Conservation (phyloP, 192 early-diverging fungal genomes). For the Gamsiella multidivaricata region DNA sequence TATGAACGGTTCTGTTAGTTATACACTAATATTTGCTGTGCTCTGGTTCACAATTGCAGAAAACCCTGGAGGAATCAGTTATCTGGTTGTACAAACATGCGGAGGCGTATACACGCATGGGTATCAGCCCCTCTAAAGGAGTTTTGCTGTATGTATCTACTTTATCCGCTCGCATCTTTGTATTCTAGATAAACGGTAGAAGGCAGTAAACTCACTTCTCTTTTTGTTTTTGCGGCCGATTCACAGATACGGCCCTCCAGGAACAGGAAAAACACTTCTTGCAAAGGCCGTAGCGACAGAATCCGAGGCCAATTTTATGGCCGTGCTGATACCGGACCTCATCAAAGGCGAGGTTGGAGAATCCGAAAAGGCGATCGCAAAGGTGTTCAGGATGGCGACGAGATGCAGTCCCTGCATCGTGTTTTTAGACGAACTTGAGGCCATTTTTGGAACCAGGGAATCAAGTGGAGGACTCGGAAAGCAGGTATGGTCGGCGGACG, state of each 20-base stretch:
- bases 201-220: no score
- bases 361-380: conserved; percentile 90
- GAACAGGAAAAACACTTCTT: conserved; percentile 93
- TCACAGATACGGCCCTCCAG: conserved; percentile 80
- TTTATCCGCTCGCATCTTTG: neutral
- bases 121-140: conserved; percentile 82
- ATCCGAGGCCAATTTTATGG: conserved; percentile 82
- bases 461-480: conserved; percentile 74
- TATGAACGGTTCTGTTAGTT: neutral
- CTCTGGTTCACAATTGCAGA: conserved; percentile 56
- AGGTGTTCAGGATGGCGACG: conserved; percentile 77
- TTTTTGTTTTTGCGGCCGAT: neutral
- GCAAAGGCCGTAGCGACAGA: conserved; percentile 88
- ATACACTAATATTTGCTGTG: neutral
- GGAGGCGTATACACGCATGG: conserved; percentile 72
- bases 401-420: conserved; percentile 81
- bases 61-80: conserved; percentile 76
- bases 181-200: no score
- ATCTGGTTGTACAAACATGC: conserved; percentile 80
- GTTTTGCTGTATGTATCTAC: conserved; percentile 71
- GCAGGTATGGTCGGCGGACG: conserved; percentile 65
- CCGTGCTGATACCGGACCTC: conserved; percentile 82
- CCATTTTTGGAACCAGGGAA: conserved; percentile 82
- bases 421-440: conserved; percentile 96
- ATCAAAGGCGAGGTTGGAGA: conserved; percentile 93